Base-by-base conservation (phyloP, 805 yeast species). In the Ascoidea asiatica region DNA sequence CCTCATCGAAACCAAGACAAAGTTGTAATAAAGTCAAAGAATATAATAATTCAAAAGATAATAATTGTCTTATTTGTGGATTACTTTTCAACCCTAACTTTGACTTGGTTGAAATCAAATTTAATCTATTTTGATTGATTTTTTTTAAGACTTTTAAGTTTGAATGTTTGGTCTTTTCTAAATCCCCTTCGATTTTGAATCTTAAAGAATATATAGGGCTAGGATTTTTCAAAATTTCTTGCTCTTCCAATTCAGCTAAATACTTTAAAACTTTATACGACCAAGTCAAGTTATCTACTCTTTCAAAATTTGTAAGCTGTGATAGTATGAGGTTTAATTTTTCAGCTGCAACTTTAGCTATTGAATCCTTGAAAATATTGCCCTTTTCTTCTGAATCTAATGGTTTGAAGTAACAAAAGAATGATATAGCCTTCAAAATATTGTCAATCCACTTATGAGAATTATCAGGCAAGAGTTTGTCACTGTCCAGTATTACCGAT, bases 31-130 rank as follows among this genome's bases (percentile, higher is more conserved):
- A 60, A 3, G 81, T 80, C 72, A 84, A 75, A 0, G 95, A 81
- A 46, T 84, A 74, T 40, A 90, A 64, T 36, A 85, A 63, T 59
- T 87, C 94, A 55, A 90, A 81, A 39, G 87, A 81, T 46, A 65
- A 64, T 49, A 79, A 57, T 51, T 75, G 73, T 23, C 44, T 44
- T 6, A 45, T 21, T 6, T 35, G 21, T 0, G 60, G 48, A 38
- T 50, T 54, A 21, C 49, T 63, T 41, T 20, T 38, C 15, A 15
- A 29, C 21, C 43, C 39, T 8, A 45, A 29, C 19, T 47, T 43
- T 37, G 46, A 20, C 41, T 55, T 59, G 6, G 48, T 42, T 3
- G 53, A 56, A 21, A 21, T 52, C 15, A 29, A 29, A 4, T 67
- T 53, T 33, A 50, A 56, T 43, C 67, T 59, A 46, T 63, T 58